A percentile compares a stretch with the other conserved stretches of the same genome.
Conservation (phyloP, 2,329 filamentous ascomycete genomes). For the Davidsoniella neocaledoniae region DNA sequence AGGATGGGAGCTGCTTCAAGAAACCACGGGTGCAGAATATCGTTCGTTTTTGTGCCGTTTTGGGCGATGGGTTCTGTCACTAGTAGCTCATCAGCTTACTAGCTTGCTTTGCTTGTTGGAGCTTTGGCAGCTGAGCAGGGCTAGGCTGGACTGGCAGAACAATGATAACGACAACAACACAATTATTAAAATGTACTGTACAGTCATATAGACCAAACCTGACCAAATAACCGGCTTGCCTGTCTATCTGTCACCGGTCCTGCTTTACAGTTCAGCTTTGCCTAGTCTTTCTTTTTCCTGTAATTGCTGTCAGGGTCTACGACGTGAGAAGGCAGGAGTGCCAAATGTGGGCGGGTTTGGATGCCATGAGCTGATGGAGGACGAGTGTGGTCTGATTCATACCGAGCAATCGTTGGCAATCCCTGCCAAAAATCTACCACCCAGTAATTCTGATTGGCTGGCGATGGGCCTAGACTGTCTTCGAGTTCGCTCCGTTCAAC, state of each 20-base stretch:
- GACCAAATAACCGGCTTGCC: not conserved
- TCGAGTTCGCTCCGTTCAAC: not conserved
- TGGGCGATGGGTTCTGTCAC: not conserved
- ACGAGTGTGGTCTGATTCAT: constrained; percentile 12
- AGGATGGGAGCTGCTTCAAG: no score
- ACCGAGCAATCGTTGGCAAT: constrained; percentile 4
- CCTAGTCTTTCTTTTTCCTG: not conserved
- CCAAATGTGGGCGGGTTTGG: not conserved
- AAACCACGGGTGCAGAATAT: not conserved
- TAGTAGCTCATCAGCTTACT: not conserved
- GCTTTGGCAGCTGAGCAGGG: no score
- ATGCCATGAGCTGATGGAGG: constrained; percentile 11
- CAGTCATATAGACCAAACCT: no score
- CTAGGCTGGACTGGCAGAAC: no score
- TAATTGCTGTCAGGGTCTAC: not conserved
- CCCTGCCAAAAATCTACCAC: constrained; percentile 1
- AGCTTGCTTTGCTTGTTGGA: not conserved
- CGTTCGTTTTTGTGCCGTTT: not conserved
- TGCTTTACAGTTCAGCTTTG: no score
- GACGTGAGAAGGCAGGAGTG: not conserved
- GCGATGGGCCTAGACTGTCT: constrained; percentile 7
- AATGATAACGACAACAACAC: no score
- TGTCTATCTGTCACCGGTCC: not conserved
- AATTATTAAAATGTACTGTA: no score
- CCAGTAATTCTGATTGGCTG: constrained; percentile 6